Conservation (phyloP, 768 basidiomycete genomes). For the Trametes gibbosa region DNA sequence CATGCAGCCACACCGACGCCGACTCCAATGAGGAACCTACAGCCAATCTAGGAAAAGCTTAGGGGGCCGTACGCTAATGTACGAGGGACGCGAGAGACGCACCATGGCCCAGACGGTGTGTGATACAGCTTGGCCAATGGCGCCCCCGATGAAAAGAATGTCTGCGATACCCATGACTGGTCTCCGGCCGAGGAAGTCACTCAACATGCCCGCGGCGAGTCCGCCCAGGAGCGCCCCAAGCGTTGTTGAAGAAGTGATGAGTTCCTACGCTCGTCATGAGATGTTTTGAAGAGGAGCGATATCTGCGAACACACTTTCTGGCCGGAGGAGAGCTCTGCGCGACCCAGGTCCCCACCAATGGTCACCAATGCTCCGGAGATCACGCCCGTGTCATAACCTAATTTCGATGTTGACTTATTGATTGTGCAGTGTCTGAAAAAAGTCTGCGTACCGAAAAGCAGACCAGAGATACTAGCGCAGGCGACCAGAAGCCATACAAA, state of each 20-base stretch:
- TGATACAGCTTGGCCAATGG: constrained; percentile 66
- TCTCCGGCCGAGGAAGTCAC: constrained; percentile 69
- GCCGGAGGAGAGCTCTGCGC: constrained; percentile 49
- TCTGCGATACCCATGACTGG: constrained; percentile 66
- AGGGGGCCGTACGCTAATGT: neutral
- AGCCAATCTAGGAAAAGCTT: constrained; percentile 46
- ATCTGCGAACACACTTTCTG: constrained; percentile 50
- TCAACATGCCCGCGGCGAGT: constrained; percentile 62
- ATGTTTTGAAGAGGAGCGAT: too few relatives aligned
- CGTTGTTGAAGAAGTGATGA: constrained; percentile 78
- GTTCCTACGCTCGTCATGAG: constrained; percentile 42
- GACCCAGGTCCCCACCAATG: constrained; percentile 65
- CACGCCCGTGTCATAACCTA: constrained; percentile 80
- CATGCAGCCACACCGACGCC: constrained; percentile 77
- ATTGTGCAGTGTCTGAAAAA: neutral
- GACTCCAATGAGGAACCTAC: constrained; percentile 71
- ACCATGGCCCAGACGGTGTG: constrained; percentile 73
- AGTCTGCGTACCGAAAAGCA: constrained; percentile 65
- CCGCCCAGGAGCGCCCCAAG: constrained; percentile 77
- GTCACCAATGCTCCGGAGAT: constrained; percentile 80
- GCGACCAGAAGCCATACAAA: constrained; percentile 78
- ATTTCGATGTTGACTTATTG: neutral
- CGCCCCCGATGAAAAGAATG: constrained; percentile 71
- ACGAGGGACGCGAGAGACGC: neutral
- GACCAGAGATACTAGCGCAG: constrained; percentile 72